These are phyloP conservation scores for Abelmoschus esculentus DNA, from an alignment of 345 rosid genomes.

Conservation along the genomic window DNA sequence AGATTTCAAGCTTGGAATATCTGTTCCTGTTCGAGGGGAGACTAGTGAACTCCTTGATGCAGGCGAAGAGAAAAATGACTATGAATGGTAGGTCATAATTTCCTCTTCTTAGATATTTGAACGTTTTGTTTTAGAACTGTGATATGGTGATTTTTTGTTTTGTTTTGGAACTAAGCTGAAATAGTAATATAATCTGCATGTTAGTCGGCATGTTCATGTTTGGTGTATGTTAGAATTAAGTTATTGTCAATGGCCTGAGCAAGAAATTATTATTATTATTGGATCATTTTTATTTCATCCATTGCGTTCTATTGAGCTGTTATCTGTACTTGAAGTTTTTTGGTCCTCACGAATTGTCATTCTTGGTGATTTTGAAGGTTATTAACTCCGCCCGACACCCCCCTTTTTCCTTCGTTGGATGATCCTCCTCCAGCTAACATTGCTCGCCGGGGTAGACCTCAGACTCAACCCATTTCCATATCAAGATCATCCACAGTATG, in stretches of 20 bases:
- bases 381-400: constrained; percentile 96
- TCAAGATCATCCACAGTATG: constrained; percentile 93
- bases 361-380: constrained; percentile 56
- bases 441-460: constrained; percentile 71
- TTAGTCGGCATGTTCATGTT: not conserved
- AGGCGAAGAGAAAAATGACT: constrained; percentile 90
- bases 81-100: constrained; percentile 64
- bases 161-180: constrained; percentile 9
- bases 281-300: not conserved
- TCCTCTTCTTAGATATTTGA: constrained; percentile 2
- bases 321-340: constrained; percentile 3
- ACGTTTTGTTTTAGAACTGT: constrained; percentile 10
- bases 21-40: constrained; percentile 80
- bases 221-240: not conserved
- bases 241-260: not conserved
- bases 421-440: constrained; percentile 54
- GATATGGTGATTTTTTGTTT: not conserved
- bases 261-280: not conserved
- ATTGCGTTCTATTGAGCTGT: not conserved
- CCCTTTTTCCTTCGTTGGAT: constrained; percentile 90
- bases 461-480: constrained; percentile 80
- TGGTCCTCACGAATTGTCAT: constrained; percentile 23
- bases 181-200: not conserved
- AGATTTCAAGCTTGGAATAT: constrained; percentile 55
- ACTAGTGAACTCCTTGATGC: constrained; percentile 73